Evolutionary conservation across 139 green algal genomes (phyloP).

Genomic region (Chlorella sp.): DNA sequence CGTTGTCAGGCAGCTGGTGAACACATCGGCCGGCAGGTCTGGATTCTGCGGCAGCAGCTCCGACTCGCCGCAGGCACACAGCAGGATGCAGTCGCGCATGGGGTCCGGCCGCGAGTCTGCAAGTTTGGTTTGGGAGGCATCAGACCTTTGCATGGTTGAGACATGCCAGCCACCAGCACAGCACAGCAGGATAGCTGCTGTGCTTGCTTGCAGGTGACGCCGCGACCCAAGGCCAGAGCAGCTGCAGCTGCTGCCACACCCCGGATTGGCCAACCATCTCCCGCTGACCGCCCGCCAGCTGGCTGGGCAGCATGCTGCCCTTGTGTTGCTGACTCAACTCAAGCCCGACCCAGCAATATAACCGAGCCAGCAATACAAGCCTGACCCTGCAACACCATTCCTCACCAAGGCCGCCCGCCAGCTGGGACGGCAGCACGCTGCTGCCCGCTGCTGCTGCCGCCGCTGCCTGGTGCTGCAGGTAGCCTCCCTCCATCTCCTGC

Average conservation of each 20-base stretch:
- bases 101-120: slow-evolving; percentile 31
- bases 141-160: too few species aligned
- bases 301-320: too few species aligned
- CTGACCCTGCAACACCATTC: background rate
- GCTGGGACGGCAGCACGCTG: background rate
- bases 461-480: slow-evolving; percentile 24
- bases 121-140: too few species aligned
- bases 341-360: too few species aligned
- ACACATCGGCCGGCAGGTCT: slow-evolving; percentile 95
- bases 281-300: too few species aligned
- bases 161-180: too few species aligned
- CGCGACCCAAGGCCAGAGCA: too few species aligned
- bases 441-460: background rate
- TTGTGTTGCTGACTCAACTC: too few species aligned
- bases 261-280: too few species aligned
- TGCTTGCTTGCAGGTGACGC: too few species aligned
- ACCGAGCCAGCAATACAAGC: too few species aligned
- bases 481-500: slow-evolving; percentile 35
- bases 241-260: background rate
- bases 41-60: slow-evolving; percentile 93
- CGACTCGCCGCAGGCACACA: slow-evolving; percentile 87
- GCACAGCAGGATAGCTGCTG: too few species aligned
- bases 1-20: slow-evolving; percentile 98
- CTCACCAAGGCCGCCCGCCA: slow-evolving; percentile 15
- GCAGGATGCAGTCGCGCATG: slow-evolving; percentile 86